Evolutionary conservation across 331 rosid species (phyloP), one percentile per base, ranked within the genome.

Genomic region (Rhamnella rubrinervis): DNA sequence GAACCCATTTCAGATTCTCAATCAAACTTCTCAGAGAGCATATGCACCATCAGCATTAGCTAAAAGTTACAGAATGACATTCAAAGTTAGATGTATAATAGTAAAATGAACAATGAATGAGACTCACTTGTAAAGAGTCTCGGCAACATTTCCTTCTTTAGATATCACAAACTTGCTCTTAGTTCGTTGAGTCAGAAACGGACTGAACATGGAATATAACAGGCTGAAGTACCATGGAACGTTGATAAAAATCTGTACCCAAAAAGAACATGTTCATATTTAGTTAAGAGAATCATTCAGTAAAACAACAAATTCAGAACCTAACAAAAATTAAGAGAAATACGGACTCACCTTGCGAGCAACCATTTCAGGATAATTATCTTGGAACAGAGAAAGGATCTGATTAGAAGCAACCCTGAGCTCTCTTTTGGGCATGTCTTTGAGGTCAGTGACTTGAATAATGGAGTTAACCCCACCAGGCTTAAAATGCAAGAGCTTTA

Each of bases 181-280:
- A 1, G 96, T 95, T 61, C 98, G 77, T 69, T 91, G 97, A 40
- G 98, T 95, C 66, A 95, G 79, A 77, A 95, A 95, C 1, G 97
- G 97, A 75, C 96, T 91, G 71, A 95, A 89, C 87, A 95, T 79
- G 3, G 98, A 95, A 67, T 95, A 91, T 84, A 91, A 59, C 80
- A 91, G 61, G 73, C 95, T 95, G 82, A 95, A 95, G 87, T 95
- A 95, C 98, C 98, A 95, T 0, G 97, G 97, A 35, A 95, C 98
- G 73, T 95, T 95, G 87, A 95, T 82, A 85, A 95, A 95, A 82
- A 95, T 82, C 98, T 95, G 80, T 55, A 59, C 37, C 23, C 68
- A 38, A 15, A 17, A 31, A 16, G 46, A 7, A 58, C 23, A 39
- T 46, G 31, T 13, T 59, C 1, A 47, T 37, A 70, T 1, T 26